Evolutionary conservation across 495 filamentous ascomycete genomes (phyloP).

Genomic region (Mycothermus thermophilus): DNA sequence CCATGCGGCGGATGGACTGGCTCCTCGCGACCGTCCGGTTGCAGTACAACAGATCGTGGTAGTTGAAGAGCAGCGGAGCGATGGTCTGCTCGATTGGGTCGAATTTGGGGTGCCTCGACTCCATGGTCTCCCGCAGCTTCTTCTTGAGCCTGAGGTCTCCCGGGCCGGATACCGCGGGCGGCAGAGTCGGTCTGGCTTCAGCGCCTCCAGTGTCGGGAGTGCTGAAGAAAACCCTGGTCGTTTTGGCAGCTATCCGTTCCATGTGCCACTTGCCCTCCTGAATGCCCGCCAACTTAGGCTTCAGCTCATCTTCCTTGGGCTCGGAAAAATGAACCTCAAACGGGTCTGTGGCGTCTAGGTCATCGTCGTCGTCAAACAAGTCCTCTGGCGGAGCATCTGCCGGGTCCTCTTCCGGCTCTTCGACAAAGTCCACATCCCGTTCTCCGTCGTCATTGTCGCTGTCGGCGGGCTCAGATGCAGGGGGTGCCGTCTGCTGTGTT

Average conservation of each 20-base stretch:
- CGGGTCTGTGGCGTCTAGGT: conserved; percentile 48
- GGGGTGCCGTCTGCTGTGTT: too few species aligned
- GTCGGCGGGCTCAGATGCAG: conserved; percentile 5
- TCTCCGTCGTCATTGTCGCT: conserved; percentile 12
- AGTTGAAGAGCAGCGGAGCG: conserved; percentile 53
- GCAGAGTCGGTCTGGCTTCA: conserved; percentile 8
- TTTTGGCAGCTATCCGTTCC: conserved; percentile 29
- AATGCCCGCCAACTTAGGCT: conserved; percentile 35
- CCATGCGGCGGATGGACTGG: conserved; percentile 50
- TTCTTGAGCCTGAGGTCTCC: conserved; percentile 50
- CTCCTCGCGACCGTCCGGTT: conserved; percentile 53
- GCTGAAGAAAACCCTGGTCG: conserved; percentile 27
- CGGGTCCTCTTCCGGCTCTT: conserved; percentile 32
- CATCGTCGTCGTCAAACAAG: conserved; percentile 33
- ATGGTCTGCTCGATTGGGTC: conserved; percentile 37
- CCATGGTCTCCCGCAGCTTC: conserved; percentile 23
- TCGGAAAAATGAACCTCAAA: conserved; percentile 68
- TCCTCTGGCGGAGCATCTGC: conserved; percentile 22
- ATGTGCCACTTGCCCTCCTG: conserved; percentile 47
- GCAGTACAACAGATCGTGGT: conserved; percentile 69
- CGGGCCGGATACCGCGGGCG: conserved; percentile 20
- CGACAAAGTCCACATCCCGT: conserved; percentile 13
- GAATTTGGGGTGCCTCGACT: conserved; percentile 27
- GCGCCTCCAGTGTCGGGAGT: conserved; percentile 18
- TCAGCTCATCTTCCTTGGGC: conserved; percentile 43